Conservation (phyloP, 345 rosid species). For the Camelina sativa region DNA sequence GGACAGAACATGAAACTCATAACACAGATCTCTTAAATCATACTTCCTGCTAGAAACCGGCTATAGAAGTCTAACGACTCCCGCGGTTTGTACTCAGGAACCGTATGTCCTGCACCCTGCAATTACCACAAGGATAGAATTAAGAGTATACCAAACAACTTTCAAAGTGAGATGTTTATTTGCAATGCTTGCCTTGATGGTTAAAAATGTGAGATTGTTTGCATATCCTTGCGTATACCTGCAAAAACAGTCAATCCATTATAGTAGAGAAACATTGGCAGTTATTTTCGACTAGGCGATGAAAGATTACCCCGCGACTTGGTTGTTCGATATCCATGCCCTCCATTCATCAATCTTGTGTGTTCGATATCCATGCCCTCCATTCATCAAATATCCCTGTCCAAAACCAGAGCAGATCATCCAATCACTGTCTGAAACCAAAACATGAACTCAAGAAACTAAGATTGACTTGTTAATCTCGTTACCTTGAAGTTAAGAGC, state of each 20-base stretch:
- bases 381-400: constrained; percentile 94
- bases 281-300: background rate
- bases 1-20: background rate
- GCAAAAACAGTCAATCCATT: constrained; percentile 22
- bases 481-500: constrained; percentile 72
- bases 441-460: background rate
- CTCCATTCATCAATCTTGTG: constrained; percentile 83
- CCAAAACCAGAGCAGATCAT: background rate
- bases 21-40: constrained; percentile 40
- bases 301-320: constrained; percentile 79
- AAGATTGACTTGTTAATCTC: background rate
- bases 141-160: constrained; percentile 13
- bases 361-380: constrained; percentile 77
- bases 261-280: too few species aligned
- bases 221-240: constrained; percentile 81
- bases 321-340: constrained; percentile 70
- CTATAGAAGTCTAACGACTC: constrained; percentile 82
- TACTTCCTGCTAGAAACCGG: constrained; percentile 66
- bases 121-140: constrained; percentile 20
- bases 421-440: background rate
- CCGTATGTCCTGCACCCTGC: constrained; percentile 94
- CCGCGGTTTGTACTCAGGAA: constrained; percentile 85
- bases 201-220: constrained; percentile 81
- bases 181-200: constrained; percentile 62
- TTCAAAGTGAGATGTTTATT: background rate